phyloP scores from a whole-genome alignment of 139 green algal species.

The Eudorina sp. region DNA sequence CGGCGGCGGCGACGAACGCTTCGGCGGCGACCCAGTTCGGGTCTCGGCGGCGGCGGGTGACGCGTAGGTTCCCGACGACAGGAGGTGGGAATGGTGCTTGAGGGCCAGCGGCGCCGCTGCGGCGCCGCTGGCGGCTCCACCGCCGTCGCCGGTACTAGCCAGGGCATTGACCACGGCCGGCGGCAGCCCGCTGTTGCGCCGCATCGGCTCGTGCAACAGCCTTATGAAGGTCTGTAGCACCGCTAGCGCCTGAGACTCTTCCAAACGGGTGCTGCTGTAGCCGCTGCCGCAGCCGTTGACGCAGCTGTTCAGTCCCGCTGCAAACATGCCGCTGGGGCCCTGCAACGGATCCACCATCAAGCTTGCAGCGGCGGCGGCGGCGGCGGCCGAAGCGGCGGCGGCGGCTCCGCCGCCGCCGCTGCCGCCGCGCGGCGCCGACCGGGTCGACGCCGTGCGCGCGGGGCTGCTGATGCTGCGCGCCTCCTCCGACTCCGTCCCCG shows the following conservation, averaged over 20 bases:
- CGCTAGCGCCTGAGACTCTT: conserved; percentile 5
- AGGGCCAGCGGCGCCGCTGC: not conserved
- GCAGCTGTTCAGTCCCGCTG: not conserved
- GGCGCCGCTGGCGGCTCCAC: not conserved
- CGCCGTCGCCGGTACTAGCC: too few relatives aligned
- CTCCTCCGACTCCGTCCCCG: not conserved
- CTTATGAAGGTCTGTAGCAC: conserved; percentile 28
- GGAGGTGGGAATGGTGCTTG: not conserved
- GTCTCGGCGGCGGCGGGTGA: too few relatives aligned
- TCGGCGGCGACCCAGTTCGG: too few relatives aligned
- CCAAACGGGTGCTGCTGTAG: not conserved
- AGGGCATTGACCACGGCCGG: not conserved
- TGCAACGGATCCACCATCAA: not conserved
- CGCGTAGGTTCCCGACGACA: too few relatives aligned
- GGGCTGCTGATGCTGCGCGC: not conserved
- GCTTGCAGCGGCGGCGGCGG: too few relatives aligned
- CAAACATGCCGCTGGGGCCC: conserved; percentile 10
- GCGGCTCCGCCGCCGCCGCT: too few relatives aligned
- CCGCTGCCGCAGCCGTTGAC: not conserved
- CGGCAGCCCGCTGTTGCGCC: not conserved
- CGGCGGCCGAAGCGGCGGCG: too few relatives aligned
- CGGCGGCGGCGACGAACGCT: too few relatives aligned
- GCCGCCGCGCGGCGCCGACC: not conserved
- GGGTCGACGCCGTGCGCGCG: not conserved
- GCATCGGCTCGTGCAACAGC: conserved; percentile 30